A percentile compares a stretch with the other conserved stretches of the same genome.
Evolutionary conservation across 129 eudicot genomes (phyloP).

Genomic region (Tagetes patula): DNA sequence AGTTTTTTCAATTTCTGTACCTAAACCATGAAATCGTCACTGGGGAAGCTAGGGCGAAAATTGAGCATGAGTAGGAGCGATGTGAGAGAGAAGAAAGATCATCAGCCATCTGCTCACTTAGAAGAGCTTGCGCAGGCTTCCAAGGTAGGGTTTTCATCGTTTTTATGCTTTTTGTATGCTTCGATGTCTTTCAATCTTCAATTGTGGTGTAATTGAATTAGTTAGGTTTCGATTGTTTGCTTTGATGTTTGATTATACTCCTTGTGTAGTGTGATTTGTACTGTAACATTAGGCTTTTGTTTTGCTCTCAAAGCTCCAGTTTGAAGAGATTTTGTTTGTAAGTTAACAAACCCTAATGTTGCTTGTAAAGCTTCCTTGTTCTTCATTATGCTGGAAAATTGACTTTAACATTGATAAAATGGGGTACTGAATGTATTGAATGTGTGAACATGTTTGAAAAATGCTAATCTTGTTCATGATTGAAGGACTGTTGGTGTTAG

Average conservation of each 20-base stretch:
- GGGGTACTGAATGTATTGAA: background rate
- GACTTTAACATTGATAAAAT: background rate
- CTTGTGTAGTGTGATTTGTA: background rate
- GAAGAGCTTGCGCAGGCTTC: constrained; percentile 68
- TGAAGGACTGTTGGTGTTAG: background rate
- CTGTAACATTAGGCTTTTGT: background rate
- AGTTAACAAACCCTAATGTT: background rate
- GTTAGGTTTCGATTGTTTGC: constrained; percentile 9
- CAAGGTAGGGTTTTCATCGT: constrained; percentile 43
- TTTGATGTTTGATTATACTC: background rate
- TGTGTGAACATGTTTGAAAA: background rate
- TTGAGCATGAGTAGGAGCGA: constrained; percentile 53
- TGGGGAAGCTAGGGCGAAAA: constrained; percentile 54
- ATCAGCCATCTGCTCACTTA: constrained; percentile 45
- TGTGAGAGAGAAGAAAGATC: constrained; percentile 50
- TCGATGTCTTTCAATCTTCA: background rate
- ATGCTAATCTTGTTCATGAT: background rate
- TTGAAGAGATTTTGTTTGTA: background rate
- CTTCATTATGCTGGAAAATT: background rate
- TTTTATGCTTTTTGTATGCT: background rate
- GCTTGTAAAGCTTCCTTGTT: background rate
- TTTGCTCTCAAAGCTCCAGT: background rate
- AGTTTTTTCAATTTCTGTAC: background rate
- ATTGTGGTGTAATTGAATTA: background rate
- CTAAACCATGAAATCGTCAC: constrained; percentile 57